These are phyloP conservation scores for Spirogloea muscicola DNA, from an alignment of 139 green algal species.

Conservation along the genomic window DNA sequence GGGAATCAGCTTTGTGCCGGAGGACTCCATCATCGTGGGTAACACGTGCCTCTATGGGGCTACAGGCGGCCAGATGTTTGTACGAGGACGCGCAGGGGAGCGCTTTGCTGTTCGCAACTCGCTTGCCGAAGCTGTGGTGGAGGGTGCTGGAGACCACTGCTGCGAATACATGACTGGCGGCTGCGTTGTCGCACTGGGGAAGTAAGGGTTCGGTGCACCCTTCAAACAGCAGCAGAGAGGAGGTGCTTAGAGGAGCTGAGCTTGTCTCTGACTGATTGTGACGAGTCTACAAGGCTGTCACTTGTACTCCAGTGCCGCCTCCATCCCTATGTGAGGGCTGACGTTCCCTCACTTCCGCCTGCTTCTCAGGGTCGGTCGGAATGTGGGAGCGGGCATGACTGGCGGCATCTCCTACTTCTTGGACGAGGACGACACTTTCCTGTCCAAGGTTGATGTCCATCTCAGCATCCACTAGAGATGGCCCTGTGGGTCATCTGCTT, in stretches of 20 bases:
- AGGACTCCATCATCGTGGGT: conserved; percentile 77
- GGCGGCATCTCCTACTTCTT: conserved; percentile 96
- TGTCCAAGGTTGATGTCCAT: conserved; percentile 71
- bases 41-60: conserved; percentile 99
- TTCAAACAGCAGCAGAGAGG: too few relatives aligned
- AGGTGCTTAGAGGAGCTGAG: too few relatives aligned
- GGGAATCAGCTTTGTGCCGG: conserved; percentile 57
- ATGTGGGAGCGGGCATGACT: conserved; percentile 97
- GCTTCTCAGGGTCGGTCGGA: conserved; percentile 81
- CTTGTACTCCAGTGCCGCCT: too few relatives aligned
- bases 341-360: too few relatives aligned
- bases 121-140: conserved; percentile 85
- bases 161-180: conserved; percentile 99
- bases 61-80: conserved; percentile 89
- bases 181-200: conserved; percentile 64
- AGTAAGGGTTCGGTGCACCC: too few relatives aligned
- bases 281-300: too few relatives aligned
- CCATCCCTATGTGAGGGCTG: too few relatives aligned
- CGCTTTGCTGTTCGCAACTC: conserved; percentile 90
- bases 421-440: conserved; percentile 88
- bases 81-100: conserved; percentile 82
- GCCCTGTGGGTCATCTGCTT: too few relatives aligned
- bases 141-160: conserved; percentile 96
- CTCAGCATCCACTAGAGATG: too few relatives aligned
- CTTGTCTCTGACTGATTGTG: too few relatives aligned